Evolutionary conservation across 164 flowering plant genomes (phyloP), one percentile per base, ranked within the genome.

Genomic region (Umbilicus rupestris): DNA sequence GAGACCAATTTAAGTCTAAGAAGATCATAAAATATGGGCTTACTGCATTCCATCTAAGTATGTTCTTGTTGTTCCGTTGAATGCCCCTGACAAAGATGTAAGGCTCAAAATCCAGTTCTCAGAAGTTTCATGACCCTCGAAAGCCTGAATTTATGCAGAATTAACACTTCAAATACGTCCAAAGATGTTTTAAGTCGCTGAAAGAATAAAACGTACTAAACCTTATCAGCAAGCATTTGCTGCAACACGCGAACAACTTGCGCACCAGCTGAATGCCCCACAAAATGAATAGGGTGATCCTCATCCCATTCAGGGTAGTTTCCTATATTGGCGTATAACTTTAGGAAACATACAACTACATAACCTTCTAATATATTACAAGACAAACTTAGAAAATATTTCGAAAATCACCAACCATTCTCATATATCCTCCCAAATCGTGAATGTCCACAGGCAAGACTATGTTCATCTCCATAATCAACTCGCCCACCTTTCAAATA

Each of bases 141-240:
- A 95, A 57, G 92, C 91, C 99, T 95, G 76, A 66, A 62, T 69
- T 55, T 62, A 22, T 26, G 47, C 22, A 37, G 69, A 35, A n/a
- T 15, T 41, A 17, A 15, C 11, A 20, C 33, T 5, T 39, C 31
- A 5, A 15, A 52, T 26, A 46, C 22, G 28, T 16, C 33, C 33
- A 28, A 14, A 20, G 50, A 31, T 35, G 11, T 50, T 33, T 24
- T 19, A 20, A 2, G 46, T 19, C 14, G 12, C 24, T 26, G 42
- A 9, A 20, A 58, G 10, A 5, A 22, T 33, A 20, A 20, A 46
- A 46, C 33, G 39, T 17, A 47, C 71, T n/a, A 52, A n/a, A 89
- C 97, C 90, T 95, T 95, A 71, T 88, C 97, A 16, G 92, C 94
- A 7, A 95, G 92, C 99, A 95, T 92, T 82, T 95, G 99, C 83